Evolutionary conservation across 1,284 basidiomycete species (phyloP), one percentile per base, ranked within the genome.

Genomic region (Leccinum griseonigrum): DNA sequence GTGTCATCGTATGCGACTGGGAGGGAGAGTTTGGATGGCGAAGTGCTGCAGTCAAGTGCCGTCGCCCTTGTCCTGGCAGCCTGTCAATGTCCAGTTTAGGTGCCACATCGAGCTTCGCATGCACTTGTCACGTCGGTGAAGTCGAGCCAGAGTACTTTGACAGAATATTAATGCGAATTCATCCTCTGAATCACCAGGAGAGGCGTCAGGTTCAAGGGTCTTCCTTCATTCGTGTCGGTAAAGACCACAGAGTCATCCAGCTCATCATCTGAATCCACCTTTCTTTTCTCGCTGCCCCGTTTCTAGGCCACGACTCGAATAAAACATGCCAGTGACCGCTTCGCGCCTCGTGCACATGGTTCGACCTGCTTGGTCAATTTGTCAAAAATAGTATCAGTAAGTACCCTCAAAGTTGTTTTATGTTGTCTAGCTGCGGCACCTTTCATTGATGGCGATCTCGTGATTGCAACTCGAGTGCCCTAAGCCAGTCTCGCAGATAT

Each of bases 401-500:
- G 66, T 66, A 64, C 56, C 57, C 46, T 62, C n/a, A n/a, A n/a
- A n/a, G n/a, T 67, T 59, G 64, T 64, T 59, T 61, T 70, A 14
- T 57, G 69, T 57, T 52, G 64, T 58, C 55, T 60, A 31, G 22
- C 61, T 61, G 46, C 43, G 8, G 52, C 58, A 43, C n/a, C 57
- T 56, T 66, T 59, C 26, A 32, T 18, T 60, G 34, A 16, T 40
- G 50, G 51, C 54, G 58, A 57, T 54, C 63, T 55, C 81, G 80
- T 13, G 85, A 76, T 18, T 86, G 84, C 5, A 97, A 74, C 59
- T 86, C 85, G 9, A 91, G 79, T 16, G 89, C 85, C 31, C 76
- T 75, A 57, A 97, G 81, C 95, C 95, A 98, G 60, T 92, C 86
- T 38, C 89, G 85, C 48, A 97, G 81, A 75, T 91, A 94, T 16